Evolutionary conservation across 129 eudicot species (phyloP), one percentile per base, ranked within the genome.

Genomic region (Escallonia rubra): DNA sequence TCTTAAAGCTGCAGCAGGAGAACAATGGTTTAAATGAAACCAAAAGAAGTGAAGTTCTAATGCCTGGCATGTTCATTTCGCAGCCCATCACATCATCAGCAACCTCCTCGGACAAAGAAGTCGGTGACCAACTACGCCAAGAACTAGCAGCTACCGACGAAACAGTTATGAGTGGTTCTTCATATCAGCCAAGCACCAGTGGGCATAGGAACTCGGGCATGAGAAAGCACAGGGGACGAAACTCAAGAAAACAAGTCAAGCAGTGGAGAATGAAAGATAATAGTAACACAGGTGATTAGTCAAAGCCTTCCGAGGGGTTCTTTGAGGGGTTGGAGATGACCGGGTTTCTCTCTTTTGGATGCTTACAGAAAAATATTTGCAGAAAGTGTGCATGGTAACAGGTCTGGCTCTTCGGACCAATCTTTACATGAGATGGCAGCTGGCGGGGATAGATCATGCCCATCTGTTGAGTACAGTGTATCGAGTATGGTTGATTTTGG

Each of bases 1-100:
- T 77, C 50, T 51, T 87, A 62, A 81, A 85, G 48, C 74, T 82
- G 44, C 97, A 90, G 65, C 89, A 85, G 66, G 95, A 90, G 71
- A 88, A 83, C 70, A 72, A 76, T 39, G 97, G 97, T 56, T 80
- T 90, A 65, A 90, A 84, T 5, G 95, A 90, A 80, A 85, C 85
- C 39, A 85, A 83, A 73, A 90, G 71, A 70, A 77, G 75, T 11
- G 86, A 82, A 59, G 95, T 90, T 58, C 48, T 90, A 64, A 66
- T 80, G 85, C 87, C 97, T 0, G 91, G 97, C 41, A 76, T 90
- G 85, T 87, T 74, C 72, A 87, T 87, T 63, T 89, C 81, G 6
- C 82, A 70, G 65, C 73, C 86, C 39, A 56, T 58, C 56, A 15
- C 62, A 59, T 10, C 66, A 6, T 75, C 76, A 34, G 44, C 64